Evolutionary conservation across 1,284 basidiomycete species (phyloP).

Genomic region (Cryptococcus wingfieldii): DNA sequence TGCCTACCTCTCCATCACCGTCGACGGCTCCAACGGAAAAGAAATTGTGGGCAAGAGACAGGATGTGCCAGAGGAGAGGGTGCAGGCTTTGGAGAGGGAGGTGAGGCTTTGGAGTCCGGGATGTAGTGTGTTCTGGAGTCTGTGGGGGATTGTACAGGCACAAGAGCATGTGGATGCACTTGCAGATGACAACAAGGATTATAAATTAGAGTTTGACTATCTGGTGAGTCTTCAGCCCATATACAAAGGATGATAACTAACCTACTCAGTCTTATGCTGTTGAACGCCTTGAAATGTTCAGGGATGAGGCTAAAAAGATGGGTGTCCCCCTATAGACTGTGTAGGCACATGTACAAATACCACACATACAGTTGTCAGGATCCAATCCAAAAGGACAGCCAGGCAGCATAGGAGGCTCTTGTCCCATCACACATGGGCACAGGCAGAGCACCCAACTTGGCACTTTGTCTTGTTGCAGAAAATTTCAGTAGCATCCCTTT

Average conservation of each 20-base stretch:
- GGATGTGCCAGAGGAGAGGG: constrained; percentile 32
- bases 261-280: constrained; percentile 41
- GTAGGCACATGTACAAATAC: not conserved
- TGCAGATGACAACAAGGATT: constrained; percentile 39
- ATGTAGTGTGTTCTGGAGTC: constrained; percentile 80
- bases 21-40: constrained; percentile 29
- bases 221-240: constrained; percentile 30
- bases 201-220: constrained; percentile 45
- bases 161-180: constrained; percentile 69
- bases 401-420: too few relatives aligned
- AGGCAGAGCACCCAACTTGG: too few relatives aligned
- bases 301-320: constrained; percentile 36
- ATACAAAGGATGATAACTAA: not conserved
- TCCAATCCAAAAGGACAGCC: too few relatives aligned
- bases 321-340: constrained; percentile 23
- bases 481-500: too few relatives aligned
- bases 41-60: constrained; percentile 31
- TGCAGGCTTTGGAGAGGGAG: constrained; percentile 62
- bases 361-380: not conserved
- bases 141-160: constrained; percentile 89
- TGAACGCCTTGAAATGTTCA: constrained; percentile 47
- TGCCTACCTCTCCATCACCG: constrained; percentile 62
- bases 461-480: too few relatives aligned
- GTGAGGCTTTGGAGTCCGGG: constrained; percentile 80
- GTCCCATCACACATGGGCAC: too few relatives aligned